Conservation (phyloP, 2,329 filamentous ascomycete species). For the Cadophora malorum region DNA sequence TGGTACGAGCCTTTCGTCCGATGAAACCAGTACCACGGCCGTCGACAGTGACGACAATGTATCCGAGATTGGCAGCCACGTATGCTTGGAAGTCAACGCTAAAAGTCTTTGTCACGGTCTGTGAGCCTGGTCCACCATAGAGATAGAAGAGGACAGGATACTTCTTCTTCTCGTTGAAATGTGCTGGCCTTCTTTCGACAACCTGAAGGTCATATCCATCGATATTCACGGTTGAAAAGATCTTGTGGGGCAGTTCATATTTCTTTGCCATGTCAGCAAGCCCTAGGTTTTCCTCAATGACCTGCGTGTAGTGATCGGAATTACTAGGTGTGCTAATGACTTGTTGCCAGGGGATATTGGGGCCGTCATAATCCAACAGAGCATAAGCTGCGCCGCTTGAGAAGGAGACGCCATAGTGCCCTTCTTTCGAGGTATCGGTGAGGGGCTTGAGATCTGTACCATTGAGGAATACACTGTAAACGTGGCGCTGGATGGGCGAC, state of each 20-base stretch:
- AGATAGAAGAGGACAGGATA: constrained; percentile 96
- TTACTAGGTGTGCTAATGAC: constrained; percentile 83
- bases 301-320: constrained; percentile 65
- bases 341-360: constrained; percentile 88
- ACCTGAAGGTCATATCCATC: constrained; percentile 76
- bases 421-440: constrained; percentile 75
- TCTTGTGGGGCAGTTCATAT: constrained; percentile 81
- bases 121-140: constrained; percentile 94
- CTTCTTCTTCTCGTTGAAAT: constrained; percentile 82
- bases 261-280: constrained; percentile 73
- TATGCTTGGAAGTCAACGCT: constrained; percentile 89
- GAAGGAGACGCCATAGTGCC: constrained; percentile 84
- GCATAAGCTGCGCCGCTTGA: constrained; percentile 82
- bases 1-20: constrained; percentile 81
- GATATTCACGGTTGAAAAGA: constrained; percentile 85
- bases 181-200: constrained; percentile 85
- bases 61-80: constrained; percentile 82
- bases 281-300: constrained; percentile 78
- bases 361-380: constrained; percentile 84
- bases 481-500: constrained; percentile 85
- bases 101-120: constrained; percentile 83
- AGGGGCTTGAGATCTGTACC: constrained; percentile 75
- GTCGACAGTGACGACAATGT: constrained; percentile 94
- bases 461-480: constrained; percentile 88
- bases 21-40: constrained; percentile 91